These are phyloP conservation scores for Chaetomium sp. DNA, from an alignment of 2,329 filamentous ascomycete species.

Conservation along the genomic window DNA sequence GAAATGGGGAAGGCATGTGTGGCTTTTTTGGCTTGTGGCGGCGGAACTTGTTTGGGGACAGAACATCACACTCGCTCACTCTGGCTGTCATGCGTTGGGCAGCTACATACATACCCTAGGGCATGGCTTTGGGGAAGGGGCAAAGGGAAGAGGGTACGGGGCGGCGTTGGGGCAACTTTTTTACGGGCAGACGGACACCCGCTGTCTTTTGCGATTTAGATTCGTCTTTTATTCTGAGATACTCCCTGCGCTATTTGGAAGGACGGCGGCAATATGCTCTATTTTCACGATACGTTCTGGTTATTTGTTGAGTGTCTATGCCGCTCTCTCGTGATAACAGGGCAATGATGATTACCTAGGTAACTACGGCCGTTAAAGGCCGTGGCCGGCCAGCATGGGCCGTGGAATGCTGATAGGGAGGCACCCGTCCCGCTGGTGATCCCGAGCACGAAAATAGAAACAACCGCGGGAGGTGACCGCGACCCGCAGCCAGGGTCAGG, in stretches of 20 bases:
- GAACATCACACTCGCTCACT: conserved; percentile 13
- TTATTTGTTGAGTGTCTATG: not conserved
- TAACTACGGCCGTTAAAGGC: conserved; percentile 12
- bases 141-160: conserved; percentile 4
- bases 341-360: not conserved
- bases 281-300: not conserved
- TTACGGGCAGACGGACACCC: not conserved
- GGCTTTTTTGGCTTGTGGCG: not conserved
- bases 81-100: not conserved
- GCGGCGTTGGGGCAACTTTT: conserved; percentile 20
- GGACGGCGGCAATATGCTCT: conserved; percentile 11
- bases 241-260: conserved; percentile 13
- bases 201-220: conserved; percentile 6
- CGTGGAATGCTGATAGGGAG: not conserved
- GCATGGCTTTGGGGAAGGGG: conserved; percentile 3
- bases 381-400: not conserved
- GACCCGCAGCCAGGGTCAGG: not conserved
- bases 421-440: not conserved
- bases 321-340: not conserved
- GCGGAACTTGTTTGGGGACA: not conserved
- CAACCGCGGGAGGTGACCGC: not conserved
- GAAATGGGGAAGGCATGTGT: not conserved
- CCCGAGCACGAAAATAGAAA: conserved; percentile 14
- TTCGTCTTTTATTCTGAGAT: conserved; percentile 16
- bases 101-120: not conserved